Base-by-base conservation (phyloP, 352 stramenopile species). In the Phytophthora palmivora region DNA sequence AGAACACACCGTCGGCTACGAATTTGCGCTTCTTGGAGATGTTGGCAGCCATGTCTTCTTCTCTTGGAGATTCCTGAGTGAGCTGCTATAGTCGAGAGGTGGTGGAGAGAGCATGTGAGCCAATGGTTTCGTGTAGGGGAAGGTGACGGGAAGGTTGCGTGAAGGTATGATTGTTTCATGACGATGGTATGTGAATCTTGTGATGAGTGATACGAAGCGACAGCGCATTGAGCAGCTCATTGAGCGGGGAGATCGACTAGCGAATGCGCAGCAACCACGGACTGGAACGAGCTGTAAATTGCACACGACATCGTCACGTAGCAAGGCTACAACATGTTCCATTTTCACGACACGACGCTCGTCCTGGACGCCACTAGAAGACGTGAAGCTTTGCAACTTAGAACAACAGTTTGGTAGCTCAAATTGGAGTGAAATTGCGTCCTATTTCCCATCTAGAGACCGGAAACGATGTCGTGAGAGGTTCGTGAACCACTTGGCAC, bases 21-120 rank as follows among this genome's bases (percentile, higher is more conserved):
- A 99, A 99, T 89, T 99, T 99, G 73, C 96, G 93, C 91, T 99
- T 99, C 92, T 98, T 98, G 47, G 94, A 99, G 77, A 99, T 99
- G 72, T 94, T 96, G 63, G 79, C 71, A 64, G 90, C 88, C 89
- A 96, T 96, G 28, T 64, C 57, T 63, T 72, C 53, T 61, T 75
- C 53, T 58, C 37, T 33, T 54, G 22, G 30, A 63, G 38, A 61
- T 72, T 72, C 67, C 67, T 68, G 62, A 76, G 52, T 76, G 67
- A 66, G 34, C 7, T 21, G 9, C 6, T 12, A 16, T 19, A 37
- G 34, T 43, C n/a, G 41, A 11, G 8, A 43, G 30, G 49, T 12
- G 1, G 1, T 32, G 14, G 1, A 15, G 18, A 46, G 16, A n/a
- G 52, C 41, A 21, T 30, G 42, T 18, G 55, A 70, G 54, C 55